These are phyloP conservation scores for Gnaphalium uliginosum DNA, from an alignment of 129 eudicot genomes.

Conservation along the genomic window DNA sequence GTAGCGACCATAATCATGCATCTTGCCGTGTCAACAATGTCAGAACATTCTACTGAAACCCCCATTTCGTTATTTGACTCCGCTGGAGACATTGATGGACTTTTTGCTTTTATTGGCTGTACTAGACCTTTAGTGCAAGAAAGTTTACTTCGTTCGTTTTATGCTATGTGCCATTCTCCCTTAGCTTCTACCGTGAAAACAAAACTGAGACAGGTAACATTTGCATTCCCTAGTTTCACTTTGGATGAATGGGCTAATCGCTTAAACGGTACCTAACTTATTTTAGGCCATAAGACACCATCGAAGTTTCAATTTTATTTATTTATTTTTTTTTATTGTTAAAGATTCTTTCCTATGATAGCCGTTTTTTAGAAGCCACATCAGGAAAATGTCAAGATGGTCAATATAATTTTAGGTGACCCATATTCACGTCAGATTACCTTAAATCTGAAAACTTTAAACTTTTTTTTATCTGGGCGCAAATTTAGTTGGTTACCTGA, in stretches of 20 bases:
- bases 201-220: conserved; percentile 54
- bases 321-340: too few species aligned
- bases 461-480: background rate
- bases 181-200: conserved; percentile 45
- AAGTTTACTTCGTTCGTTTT: conserved; percentile 49
- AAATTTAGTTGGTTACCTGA: background rate
- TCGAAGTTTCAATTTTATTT: background rate
- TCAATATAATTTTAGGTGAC: background rate
- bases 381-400: background rate
- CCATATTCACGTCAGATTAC: background rate
- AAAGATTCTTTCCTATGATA: too few species aligned
- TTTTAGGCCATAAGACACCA: background rate
- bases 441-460: background rate
- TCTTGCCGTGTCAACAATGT: conserved; percentile 57
- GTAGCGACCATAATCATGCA: conserved; percentile 57
- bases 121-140: conserved; percentile 49
- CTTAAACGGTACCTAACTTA: background rate
- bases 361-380: background rate
- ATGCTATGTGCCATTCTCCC: conserved; percentile 62
- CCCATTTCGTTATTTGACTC: conserved; percentile 46
- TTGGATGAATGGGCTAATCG: background rate
- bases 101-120: conserved; percentile 45
- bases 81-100: conserved; percentile 49
- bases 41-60: conserved; percentile 21
- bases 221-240: background rate